Conservation (phyloP, 768 basidiomycete genomes). For the Boletus edulis region DNA sequence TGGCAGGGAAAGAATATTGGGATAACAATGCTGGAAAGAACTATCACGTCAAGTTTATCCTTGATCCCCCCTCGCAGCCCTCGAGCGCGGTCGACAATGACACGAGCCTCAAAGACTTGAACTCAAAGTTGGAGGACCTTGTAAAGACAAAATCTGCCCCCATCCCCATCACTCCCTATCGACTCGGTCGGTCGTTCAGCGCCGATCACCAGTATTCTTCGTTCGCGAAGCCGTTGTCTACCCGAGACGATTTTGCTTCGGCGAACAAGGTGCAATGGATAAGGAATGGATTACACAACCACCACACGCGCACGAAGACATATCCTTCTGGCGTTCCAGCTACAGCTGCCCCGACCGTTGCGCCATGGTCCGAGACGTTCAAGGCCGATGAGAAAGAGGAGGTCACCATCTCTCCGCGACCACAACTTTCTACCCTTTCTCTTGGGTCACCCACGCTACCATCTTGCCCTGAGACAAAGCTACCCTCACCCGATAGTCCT, state of each 20-base stretch:
- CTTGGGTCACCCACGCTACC: slow-evolving; percentile 20
- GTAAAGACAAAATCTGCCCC: slow-evolving; percentile 34
- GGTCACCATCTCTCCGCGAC: background rate
- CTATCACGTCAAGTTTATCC: slow-evolving; percentile 70
- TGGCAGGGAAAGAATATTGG: slow-evolving; percentile 81
- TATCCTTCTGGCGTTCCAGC: slow-evolving; percentile 45
- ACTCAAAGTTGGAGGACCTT: slow-evolving; percentile 66
- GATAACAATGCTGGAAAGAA: slow-evolving; percentile 84
- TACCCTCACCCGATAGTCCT: slow-evolving; percentile 5
- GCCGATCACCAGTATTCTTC: slow-evolving; percentile 20
- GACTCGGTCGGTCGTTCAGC: slow-evolving; percentile 28
- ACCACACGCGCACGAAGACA: slow-evolving; percentile 44
- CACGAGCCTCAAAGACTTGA: slow-evolving; percentile 56
- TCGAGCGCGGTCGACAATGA: slow-evolving; percentile 37
- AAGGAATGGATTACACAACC: slow-evolving; percentile 1
- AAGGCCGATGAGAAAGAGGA: background rate
- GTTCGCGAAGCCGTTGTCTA: slow-evolving; percentile 41
- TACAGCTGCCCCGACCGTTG: slow-evolving; percentile 30
- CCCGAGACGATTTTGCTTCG: slow-evolving; percentile 57
- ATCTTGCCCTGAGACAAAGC: slow-evolving; percentile 11
- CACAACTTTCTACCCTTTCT: slow-evolving; percentile 9
- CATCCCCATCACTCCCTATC: slow-evolving; percentile 9
- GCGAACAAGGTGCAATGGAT: slow-evolving; percentile 44
- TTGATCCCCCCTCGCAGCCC: slow-evolving; percentile 19
- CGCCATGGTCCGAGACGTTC: slow-evolving; percentile 36